Percentiles rank a stretch among this genome's conserved stretches.
Conservation (phyloP, 768 basidiomycete species). For the Jaapia argillacea region DNA sequence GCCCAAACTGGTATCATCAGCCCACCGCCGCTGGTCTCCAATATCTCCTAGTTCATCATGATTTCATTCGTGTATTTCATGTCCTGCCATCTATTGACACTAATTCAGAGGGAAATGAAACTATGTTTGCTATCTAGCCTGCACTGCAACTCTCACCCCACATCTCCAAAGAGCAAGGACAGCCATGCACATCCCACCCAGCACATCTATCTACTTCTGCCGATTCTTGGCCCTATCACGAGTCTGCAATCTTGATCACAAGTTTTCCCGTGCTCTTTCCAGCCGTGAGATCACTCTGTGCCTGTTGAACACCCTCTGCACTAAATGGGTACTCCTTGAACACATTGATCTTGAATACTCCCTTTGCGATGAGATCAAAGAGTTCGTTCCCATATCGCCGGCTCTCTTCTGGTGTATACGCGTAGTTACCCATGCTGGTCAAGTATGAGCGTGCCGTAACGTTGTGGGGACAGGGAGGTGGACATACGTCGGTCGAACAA, state of each 20-base stretch:
- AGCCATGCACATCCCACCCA: too few species aligned
- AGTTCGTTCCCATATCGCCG: slow-evolving; percentile 54
- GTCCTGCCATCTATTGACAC: too few species aligned
- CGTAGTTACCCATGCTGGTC: slow-evolving; percentile 60
- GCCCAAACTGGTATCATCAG: too few species aligned
- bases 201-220: too few species aligned
- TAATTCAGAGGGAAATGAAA: too few species aligned
- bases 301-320: slow-evolving; percentile 62
- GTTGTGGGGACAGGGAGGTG: neutral
- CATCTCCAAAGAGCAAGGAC: too few species aligned
- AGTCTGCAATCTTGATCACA: slow-evolving; percentile 52
- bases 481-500: slow-evolving; percentile 66
- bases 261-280: slow-evolving; percentile 85
- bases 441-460: slow-evolving; percentile 6
- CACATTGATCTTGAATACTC: slow-evolving; percentile 54
- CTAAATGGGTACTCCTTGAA: slow-evolving; percentile 80
- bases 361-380: slow-evolving; percentile 49
- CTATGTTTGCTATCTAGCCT: too few species aligned
- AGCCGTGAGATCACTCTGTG: slow-evolving; percentile 68
- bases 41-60: too few species aligned
- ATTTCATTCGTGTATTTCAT: too few species aligned
- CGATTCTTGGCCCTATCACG: too few species aligned
- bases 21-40: too few species aligned
- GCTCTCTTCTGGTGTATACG: slow-evolving; percentile 65
- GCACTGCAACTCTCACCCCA: too few species aligned